Evolutionary conservation across 768 basidiomycete species (phyloP), one percentile per base, ranked within the genome.

Genomic region (Podaxis sp.): DNA sequence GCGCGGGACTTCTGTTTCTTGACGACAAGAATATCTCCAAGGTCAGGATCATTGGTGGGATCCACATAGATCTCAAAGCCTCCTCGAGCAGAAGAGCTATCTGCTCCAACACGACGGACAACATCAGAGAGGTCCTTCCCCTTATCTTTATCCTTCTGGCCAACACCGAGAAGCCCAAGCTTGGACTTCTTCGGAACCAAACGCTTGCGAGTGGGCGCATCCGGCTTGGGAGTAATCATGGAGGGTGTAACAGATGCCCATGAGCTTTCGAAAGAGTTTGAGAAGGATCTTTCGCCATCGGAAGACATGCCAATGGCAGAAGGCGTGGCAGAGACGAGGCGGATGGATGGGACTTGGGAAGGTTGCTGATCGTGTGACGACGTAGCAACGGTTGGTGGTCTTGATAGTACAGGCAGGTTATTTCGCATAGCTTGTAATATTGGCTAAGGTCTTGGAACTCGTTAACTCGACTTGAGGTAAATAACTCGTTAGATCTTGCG

Each of bases 101-200:
- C 53, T 8, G 65, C 77, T 8, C 81, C 80, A 2, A 87, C 80
- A 30, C 84, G 82, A 30, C 86, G 74, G 6, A 82, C 77, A 41
- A 84, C 85, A 63, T 90, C 89, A 2, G 84, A 86, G 49, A 89
- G 75, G 67, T 90, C 89, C 11, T 73, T 75, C 2, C 62, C 71
- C 15, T 48, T 58, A 8, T 33, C 30, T 44, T 71, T 74, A 53
- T 69, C 71, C 7, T 48, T 58, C 30, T 67, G 56, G 26, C 72
- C 73, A 24, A 73, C 69, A 37, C 72, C 70, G 22, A 81, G 75
- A 36, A 82, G 69, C 49, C 75, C 68, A 26, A 91, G 80, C 68
- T 86, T 91, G 1, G 85, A 87, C 69, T 89, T 90, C 76, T 89
- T 91, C 15, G 88, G 90, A 10, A 90, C 86, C 63, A 91, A 82